A percentile compares a stretch with the other conserved stretches of the same genome.
These are phyloP conservation scores for Exidia glandulosa DNA, from an alignment of 768 basidiomycete genomes.

Conservation along the genomic window DNA sequence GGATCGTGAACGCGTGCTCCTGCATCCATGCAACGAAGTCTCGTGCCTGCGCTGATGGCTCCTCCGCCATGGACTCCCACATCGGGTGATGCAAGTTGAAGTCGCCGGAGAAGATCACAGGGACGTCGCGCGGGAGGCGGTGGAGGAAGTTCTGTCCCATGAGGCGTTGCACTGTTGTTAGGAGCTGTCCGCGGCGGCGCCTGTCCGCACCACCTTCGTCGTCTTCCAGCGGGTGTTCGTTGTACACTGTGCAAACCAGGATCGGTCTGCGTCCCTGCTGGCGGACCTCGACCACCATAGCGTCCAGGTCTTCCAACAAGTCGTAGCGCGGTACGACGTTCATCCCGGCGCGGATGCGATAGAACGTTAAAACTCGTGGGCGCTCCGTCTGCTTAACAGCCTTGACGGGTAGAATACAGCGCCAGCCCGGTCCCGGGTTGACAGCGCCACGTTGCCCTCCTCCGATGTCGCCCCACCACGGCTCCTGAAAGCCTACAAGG, in stretches of 20 bases:
- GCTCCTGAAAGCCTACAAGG: not conserved
- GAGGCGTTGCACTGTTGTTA: not conserved
- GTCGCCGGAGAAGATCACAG: constrained; percentile 16
- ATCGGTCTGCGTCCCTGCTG: not conserved
- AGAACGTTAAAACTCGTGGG: not conserved
- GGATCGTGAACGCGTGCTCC: not conserved
- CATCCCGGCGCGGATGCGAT: not conserved
- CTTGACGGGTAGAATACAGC: not conserved
- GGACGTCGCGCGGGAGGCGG: constrained; percentile 5
- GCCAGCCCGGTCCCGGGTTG: not conserved
- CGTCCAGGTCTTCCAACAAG: not conserved
- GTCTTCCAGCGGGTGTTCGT: not conserved
- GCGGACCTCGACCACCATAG: not conserved
- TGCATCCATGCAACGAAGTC: not conserved
- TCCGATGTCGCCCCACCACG: not conserved
- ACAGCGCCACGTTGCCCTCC: not conserved
- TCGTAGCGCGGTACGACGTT: not conserved
- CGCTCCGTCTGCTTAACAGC: not conserved
- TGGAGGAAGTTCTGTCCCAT: not conserved
- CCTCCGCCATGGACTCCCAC: not conserved
- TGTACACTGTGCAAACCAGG: not conserved
- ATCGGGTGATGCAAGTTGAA: constrained; percentile 16
- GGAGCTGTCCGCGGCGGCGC: not conserved
- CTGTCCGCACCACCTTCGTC: not conserved
- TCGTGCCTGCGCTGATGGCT: constrained; percentile 5